A percentile compares a stretch with the other conserved stretches of the same genome.
Conservation (phyloP, 2,329 filamentous ascomycete species). For the Mycosphaerelloides madeirae region DNA sequence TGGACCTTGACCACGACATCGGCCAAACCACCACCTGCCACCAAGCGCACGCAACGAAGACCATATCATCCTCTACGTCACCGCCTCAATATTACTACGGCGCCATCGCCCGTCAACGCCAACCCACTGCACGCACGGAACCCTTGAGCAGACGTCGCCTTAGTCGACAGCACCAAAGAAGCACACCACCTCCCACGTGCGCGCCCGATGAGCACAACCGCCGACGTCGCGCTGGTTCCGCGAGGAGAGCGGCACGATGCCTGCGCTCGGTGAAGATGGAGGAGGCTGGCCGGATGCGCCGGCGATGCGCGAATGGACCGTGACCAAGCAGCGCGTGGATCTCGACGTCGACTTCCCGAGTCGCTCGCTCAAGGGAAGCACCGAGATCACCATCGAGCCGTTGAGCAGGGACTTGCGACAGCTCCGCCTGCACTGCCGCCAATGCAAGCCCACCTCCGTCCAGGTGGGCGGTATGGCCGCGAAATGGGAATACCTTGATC, state of each 20-base stretch:
- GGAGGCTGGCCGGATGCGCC: not conserved
- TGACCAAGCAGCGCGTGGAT: constrained; percentile 82
- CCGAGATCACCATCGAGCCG: constrained; percentile 74
- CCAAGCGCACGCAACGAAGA: too few relatives aligned
- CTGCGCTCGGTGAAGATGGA: not conserved
- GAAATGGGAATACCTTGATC: constrained; percentile 51
- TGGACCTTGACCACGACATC: too few relatives aligned
- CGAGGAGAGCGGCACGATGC: not conserved
- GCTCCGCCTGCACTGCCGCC: constrained; percentile 58
- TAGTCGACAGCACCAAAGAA: too few relatives aligned
- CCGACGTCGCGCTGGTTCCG: not conserved
- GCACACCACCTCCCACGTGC: not conserved
- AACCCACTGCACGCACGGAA: too few relatives aligned
- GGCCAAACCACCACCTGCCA: too few relatives aligned
- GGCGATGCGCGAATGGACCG: constrained; percentile 44
- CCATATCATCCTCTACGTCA: too few relatives aligned
- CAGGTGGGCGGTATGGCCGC: constrained; percentile 42
- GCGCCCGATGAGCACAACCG: not conserved
- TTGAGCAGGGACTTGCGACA: constrained; percentile 51
- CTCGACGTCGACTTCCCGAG: constrained; percentile 82
- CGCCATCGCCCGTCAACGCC: too few relatives aligned
- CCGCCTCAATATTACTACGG: too few relatives aligned
- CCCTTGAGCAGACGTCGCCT: too few relatives aligned
- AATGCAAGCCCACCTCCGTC: constrained; percentile 54
- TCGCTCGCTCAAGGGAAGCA: constrained; percentile 69